Base-by-base conservation (phyloP, 495 filamentous ascomycete species). In the Hypoxylon crocopeplum region DNA sequence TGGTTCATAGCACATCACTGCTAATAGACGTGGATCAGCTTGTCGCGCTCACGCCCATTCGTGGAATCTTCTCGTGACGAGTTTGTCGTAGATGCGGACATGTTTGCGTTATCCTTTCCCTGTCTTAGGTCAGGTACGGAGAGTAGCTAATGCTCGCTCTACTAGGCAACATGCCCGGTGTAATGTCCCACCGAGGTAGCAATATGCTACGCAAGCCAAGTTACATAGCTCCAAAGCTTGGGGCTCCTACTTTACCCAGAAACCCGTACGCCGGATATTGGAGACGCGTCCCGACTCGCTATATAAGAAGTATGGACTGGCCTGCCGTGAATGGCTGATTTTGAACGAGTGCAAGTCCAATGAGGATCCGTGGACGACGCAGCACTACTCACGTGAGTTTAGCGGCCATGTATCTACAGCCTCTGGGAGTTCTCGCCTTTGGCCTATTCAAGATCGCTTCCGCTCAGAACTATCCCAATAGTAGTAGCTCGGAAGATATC, bases 101-200 rank as follows among this genome's bases (percentile, higher is more conserved):
- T 25, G 25, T 22, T 45, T 48, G 36, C 45, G 42, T 57, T 52
- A 57, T 62, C 22, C 39, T 20, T 17, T 42, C 44, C 44, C 12
- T 24, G 20, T 29, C 17, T 27, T 44, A 19, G 42, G n/a, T 34
- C 22, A 53, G 53, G 52, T 11, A 49, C 54, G 37, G 42, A 52
- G 33, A 52, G 33, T 21, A 39, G 48, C 17, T 52, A 12, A 5
- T 38, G 7, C 12, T 49, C 17, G 13, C 48, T 49, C 12, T 58
- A 45, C 48, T 49, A 36, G 37, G 60, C 44, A 49, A 46, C 15
- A 51, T 30, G 30, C 39, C 55, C 61, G 61, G 61, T 64, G 17
- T 34, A 64, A 64, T 50, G 46, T 55, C 48, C 39, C 12, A 56
- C 61, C 61, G 61, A 64, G 49, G 55, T 64, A 46, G 54, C 50